phyloP scores from a whole-genome alignment of 768 basidiomycete genomes.

The Auricularia auricula-judae region DNA sequence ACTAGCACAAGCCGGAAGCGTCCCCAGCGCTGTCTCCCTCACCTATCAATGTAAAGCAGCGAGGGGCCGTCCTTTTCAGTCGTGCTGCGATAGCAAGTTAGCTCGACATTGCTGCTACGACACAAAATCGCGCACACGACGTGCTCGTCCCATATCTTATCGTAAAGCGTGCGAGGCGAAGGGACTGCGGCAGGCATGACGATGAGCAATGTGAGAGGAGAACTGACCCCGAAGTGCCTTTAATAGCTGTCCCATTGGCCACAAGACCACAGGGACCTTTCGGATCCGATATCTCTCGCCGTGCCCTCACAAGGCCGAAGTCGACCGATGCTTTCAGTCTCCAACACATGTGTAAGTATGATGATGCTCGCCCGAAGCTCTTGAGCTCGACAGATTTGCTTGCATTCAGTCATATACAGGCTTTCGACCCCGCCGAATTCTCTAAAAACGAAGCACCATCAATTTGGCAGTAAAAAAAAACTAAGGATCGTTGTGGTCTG shows the following conservation, averaged over 20 bases:
- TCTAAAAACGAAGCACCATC: too few relatives aligned
- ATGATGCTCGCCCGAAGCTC: too few relatives aligned
- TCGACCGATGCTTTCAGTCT: too few relatives aligned
- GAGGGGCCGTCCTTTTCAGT: constrained; percentile 65
- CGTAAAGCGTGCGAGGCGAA: constrained; percentile 85
- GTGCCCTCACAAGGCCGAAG: too few relatives aligned
- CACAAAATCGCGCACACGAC: constrained; percentile 50
- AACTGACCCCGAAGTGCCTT: not conserved
- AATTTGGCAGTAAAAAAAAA: not conserved
- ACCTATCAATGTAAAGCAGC: constrained; percentile 78
- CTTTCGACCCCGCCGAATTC: too few relatives aligned
- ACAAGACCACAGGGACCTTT: too few relatives aligned
- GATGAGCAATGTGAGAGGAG: not conserved
- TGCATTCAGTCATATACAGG: too few relatives aligned
- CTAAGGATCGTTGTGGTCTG: not conserved
- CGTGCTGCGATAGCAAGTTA: constrained; percentile 34
- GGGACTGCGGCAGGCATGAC: constrained; percentile 44
- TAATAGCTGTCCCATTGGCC: not conserved
- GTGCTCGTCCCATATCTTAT: constrained; percentile 98
- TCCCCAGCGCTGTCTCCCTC: constrained; percentile 9
- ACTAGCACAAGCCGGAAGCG: not conserved
- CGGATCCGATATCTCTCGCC: too few relatives aligned
- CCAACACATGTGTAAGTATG: too few relatives aligned
- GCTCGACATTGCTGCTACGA: constrained; percentile 1
- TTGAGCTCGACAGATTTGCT: too few relatives aligned